phyloP scores from a whole-genome alignment of 1,284 basidiomycete genomes.

The Tylopilus orsonianus region DNA sequence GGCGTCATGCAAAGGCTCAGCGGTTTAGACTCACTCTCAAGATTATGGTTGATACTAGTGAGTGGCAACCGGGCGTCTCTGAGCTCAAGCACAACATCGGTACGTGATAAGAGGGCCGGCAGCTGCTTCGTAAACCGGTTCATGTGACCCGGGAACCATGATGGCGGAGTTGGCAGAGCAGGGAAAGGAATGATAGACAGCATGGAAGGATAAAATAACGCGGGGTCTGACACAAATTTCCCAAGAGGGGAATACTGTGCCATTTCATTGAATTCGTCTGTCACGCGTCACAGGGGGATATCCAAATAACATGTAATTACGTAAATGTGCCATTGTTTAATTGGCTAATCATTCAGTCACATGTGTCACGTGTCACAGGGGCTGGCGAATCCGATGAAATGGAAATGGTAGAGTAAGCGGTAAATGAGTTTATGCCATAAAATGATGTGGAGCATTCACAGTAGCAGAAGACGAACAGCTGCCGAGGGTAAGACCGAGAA shows the following conservation, averaged over 20 bases:
- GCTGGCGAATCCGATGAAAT: no score
- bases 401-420: no score
- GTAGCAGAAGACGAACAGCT: background rate
- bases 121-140: conserved; percentile 80
- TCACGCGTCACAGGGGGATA: no score
- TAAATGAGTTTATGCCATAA: conserved; percentile 10
- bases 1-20: no score
- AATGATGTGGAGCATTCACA: conserved; percentile 9
- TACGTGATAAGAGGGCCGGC: conserved; percentile 74
- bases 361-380: no score
- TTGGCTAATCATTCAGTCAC: no score
- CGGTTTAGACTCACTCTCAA: conserved; percentile 67
- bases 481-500: conserved; percentile 4
- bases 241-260: conserved; percentile 20
- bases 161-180: conserved; percentile 71
- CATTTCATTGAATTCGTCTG: no score
- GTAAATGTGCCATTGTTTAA: no score
- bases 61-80: conserved; percentile 91
- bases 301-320: no score
- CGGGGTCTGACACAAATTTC: conserved; percentile 3
- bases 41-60: conserved; percentile 88
- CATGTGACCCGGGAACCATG: conserved; percentile 99
- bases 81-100: conserved; percentile 92
- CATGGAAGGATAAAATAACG: conserved; percentile 29
- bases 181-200: conserved; percentile 52